A percentile compares a stretch with the other conserved stretches of the same genome.
phyloP scores from a whole-genome alignment of 768 basidiomycete species.

The Lactifluus echinatus region DNA sequence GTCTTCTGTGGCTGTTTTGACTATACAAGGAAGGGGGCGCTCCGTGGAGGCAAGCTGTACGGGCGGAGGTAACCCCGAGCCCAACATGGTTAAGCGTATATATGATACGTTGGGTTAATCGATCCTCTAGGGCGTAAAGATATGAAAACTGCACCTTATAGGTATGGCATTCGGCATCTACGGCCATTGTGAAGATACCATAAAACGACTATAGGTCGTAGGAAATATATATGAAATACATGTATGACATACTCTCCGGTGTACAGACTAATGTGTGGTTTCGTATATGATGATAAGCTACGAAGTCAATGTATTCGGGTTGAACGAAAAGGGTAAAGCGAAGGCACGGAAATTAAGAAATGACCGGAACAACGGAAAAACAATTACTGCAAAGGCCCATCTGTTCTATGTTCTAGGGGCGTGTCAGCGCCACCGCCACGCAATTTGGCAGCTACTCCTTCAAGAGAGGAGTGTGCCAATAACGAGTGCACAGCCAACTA shows the following conservation, averaged over 20 bases:
- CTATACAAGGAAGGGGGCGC: neutral
- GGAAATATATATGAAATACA: slow-evolving; percentile 1
- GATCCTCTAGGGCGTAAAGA: neutral
- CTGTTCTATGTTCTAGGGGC: neutral
- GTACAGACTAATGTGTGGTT: neutral
- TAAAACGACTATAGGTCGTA: neutral
- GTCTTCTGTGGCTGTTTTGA: neutral
- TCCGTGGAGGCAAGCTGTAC: neutral
- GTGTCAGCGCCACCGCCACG: neutral
- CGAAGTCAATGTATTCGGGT: neutral
- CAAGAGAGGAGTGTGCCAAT: slow-evolving; percentile 19
- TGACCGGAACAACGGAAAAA: neutral
- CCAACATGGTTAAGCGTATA: neutral
- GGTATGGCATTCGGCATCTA: neutral
- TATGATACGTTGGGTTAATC: neutral
- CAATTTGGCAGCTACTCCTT: neutral
- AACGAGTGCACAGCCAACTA: slow-evolving; percentile 19
- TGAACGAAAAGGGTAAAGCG: neutral
- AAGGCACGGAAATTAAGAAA: neutral
- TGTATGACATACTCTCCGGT: neutral
- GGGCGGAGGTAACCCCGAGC: neutral
- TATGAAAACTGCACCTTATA: neutral
- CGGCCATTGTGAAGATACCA: neutral
- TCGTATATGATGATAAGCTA: neutral
- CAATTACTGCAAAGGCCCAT: neutral